These are phyloP conservation scores for Tetrahymena malaccensis DNA, from an alignment of 73 alveolate genomes.

Conservation along the genomic window DNA sequence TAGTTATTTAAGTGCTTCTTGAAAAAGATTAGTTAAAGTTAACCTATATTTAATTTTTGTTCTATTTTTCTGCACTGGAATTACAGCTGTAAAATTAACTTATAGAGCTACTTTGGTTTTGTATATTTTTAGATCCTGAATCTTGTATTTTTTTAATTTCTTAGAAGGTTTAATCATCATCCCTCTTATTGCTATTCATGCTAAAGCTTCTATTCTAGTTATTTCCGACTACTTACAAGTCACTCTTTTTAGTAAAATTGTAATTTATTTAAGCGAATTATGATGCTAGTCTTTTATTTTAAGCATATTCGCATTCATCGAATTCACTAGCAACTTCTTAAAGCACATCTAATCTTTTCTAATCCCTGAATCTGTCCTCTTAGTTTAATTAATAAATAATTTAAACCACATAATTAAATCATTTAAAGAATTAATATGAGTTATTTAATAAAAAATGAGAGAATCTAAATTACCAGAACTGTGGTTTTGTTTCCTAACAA, in stretches of 20 bases:
- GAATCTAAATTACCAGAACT: not conserved
- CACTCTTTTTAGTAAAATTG: not conserved
- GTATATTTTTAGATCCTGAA: not conserved
- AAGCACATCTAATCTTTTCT: not conserved
- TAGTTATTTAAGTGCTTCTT: not conserved
- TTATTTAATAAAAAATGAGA: not conserved
- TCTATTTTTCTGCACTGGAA: not conserved
- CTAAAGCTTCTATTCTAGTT: not conserved
- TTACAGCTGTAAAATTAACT: not conserved
- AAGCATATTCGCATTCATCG: not conserved
- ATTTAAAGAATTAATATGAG: no score
- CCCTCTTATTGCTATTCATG: not conserved
- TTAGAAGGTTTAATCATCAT: not conserved
- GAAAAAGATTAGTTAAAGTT: not conserved
- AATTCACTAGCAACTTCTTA: not conserved
- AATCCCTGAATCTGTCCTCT: not conserved
- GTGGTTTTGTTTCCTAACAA: not conserved
- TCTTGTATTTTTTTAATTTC: not conserved
- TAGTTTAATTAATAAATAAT: not conserved
- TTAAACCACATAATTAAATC: no score
- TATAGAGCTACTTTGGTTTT: not conserved
- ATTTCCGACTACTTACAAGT: not conserved
- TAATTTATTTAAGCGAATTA: not conserved
- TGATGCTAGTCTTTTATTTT: not conserved
- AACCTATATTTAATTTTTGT: not conserved